Evolutionary conservation across 2,329 filamentous ascomycete genomes (phyloP), one percentile per base, ranked within the genome.

Genomic region (Talaromyces funiculosus): DNA sequence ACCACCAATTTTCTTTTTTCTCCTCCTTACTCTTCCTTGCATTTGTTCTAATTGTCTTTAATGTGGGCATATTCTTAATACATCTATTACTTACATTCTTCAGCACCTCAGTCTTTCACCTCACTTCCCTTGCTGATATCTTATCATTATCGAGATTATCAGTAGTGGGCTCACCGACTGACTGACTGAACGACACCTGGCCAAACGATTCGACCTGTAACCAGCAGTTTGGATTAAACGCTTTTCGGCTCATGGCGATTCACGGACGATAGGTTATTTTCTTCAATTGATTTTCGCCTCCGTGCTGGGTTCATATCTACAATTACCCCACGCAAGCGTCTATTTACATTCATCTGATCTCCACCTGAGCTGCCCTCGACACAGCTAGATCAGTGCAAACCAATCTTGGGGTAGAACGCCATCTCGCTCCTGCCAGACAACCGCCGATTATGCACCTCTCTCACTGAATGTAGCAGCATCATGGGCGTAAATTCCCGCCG

Each of bases 401-500:
- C 31, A 31, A 29, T 8, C 9, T 31, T 47, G 22, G 35, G 20
- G 22, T 29, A 58, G 33, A 31, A 14, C 43, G 12, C 18, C n/a
- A 42, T 24, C 29, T 16, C 29, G n/a, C 18, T 20, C 47, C n/a
- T 35, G n/a, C 29, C 43, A 51, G 29, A 31, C 37, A 26, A 18
- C 33, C 38, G 14, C 29, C 51, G 60, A 61, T 57, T 61, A 61
- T 61, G 60, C 60, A 47, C 47, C 47, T 47, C 60, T 54, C 60
- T 53, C 29, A 47, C 49, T 61, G 33, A 57, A 54, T 24, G 1
- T 24, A 47, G 54, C 49, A 58, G 58, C 47, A 61, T 40, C 73
- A 80, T 81, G 79, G 78, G 78, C 69, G 73, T 80, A 72, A 73
- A 77, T 64, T 75, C 74, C 70, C 78, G 77, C 69, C 77, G 75